Evolutionary conservation across 345 rosid genomes (phyloP).

Genomic region (Pistacia integerrima): DNA sequence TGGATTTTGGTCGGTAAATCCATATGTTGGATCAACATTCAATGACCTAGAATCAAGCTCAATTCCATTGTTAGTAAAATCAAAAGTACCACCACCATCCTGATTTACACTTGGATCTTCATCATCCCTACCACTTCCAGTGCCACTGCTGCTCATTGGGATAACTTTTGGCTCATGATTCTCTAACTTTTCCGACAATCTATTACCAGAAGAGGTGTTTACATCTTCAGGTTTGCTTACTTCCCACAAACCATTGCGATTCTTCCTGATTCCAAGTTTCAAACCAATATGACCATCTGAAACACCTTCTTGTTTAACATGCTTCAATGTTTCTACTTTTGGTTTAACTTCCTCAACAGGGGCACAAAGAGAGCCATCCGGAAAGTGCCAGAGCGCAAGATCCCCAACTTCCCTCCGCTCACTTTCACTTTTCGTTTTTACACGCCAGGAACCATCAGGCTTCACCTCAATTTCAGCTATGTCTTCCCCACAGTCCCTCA

Average conservation of each 20-base stretch:
- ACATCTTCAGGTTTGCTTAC: conserved; percentile 77
- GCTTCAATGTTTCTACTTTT: conserved; percentile 51
- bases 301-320: conserved; percentile 71
- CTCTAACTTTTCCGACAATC: conserved; percentile 53
- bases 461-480: conserved; percentile 82
- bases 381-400: conserved; percentile 80
- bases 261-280: conserved; percentile 90
- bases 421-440: conserved; percentile 67
- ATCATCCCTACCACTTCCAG: conserved; percentile 90
- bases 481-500: conserved; percentile 87
- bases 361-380: conserved; percentile 63
- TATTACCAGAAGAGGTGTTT: conserved; percentile 66
- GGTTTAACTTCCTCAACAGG: conserved; percentile 45
- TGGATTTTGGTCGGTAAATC: conserved; percentile 48
- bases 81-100: conserved; percentile 71
- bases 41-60: conserved; percentile 80
- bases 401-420: conserved; percentile 83
- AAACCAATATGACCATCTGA: conserved; percentile 72
- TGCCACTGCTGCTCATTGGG: conserved; percentile 92
- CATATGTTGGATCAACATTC: conserved; percentile 62
- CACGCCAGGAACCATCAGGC: conserved; percentile 99
- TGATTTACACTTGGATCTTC: conserved; percentile 96
- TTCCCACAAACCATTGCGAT: conserved; percentile 87
- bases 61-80: conserved; percentile 54
- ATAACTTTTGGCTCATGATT: conserved; percentile 53